Evolutionary conservation across 2,329 filamentous ascomycete species (phyloP).

Genomic region (Hypoxylon sp.): DNA sequence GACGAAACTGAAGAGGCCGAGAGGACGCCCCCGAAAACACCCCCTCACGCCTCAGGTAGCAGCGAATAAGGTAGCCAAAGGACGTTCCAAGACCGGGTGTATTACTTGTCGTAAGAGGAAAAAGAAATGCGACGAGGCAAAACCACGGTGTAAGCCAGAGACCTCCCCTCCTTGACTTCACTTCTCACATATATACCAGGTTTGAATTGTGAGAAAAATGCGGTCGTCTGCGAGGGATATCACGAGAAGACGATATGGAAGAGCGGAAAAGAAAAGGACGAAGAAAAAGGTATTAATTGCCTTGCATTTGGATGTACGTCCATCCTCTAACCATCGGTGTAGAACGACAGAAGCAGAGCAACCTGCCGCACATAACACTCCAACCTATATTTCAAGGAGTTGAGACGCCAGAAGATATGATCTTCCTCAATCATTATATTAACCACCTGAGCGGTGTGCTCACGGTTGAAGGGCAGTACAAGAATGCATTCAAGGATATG

Average conservation of each 20-base stretch:
- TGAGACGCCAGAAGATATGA: slow-evolving; percentile 79
- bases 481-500: slow-evolving; percentile 87
- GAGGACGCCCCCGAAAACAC: slow-evolving; percentile 85
- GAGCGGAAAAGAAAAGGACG: slow-evolving; percentile 79
- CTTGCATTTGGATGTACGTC: slow-evolving; percentile 12
- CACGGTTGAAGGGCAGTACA: slow-evolving; percentile 80
- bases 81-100: slow-evolving; percentile 73
- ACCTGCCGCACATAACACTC: slow-evolving; percentile 63
- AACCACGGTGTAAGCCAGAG: slow-evolving; percentile 66
- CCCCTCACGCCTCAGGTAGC: slow-evolving; percentile 67
- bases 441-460: slow-evolving; percentile 80
- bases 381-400: slow-evolving; percentile 80
- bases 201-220: slow-evolving; percentile 92
- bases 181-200: slow-evolving; percentile 59
- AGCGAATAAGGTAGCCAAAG: slow-evolving; percentile 78
- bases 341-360: slow-evolving; percentile 61
- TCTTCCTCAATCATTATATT: slow-evolving; percentile 86
- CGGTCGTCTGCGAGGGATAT: slow-evolving; percentile 90
- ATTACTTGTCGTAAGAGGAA: slow-evolving; percentile 74
- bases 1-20: slow-evolving; percentile 67
- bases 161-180: slow-evolving; percentile 32
- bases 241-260: slow-evolving; percentile 88
- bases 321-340: slow-evolving; percentile 37
- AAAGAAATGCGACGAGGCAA: slow-evolving; percentile 77
- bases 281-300: slow-evolving; percentile 66